A percentile compares a stretch with the other conserved stretches of the same genome.
Evolutionary conservation across 371 early-diverging fungal genomes (phyloP).

Genomic region (Syncephalastrum sp.): DNA sequence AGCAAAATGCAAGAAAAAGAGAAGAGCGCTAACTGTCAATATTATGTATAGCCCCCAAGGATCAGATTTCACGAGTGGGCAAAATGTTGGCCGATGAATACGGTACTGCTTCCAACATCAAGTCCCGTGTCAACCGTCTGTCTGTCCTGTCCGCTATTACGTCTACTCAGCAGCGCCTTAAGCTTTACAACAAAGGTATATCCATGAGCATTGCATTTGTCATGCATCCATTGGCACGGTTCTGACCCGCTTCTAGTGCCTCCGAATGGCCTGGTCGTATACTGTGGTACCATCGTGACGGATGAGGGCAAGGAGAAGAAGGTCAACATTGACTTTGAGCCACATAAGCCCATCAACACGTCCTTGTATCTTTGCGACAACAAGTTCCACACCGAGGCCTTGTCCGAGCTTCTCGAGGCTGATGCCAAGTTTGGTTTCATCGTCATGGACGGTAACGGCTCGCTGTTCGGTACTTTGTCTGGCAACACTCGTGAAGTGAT

Average conservation of each 20-base stretch:
- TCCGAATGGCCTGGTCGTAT: conserved; percentile 87
- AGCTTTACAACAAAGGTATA: conserved; percentile 85
- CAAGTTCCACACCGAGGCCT: conserved; percentile 97
- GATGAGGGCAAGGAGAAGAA: conserved; percentile 98
- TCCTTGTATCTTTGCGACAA: conserved; percentile 98
- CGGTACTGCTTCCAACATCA: conserved; percentile 99
- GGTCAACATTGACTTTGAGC: conserved; percentile 96
- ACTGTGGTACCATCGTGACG: conserved; percentile 92
- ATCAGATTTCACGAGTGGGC: conserved; percentile 91
- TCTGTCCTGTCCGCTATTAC: conserved; percentile 99
- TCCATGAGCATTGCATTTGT: neutral
- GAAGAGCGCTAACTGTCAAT: neutral
- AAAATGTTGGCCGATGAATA: conserved; percentile 99
- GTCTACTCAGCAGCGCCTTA: conserved; percentile 98
- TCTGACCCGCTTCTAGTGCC: conserved; percentile 57
- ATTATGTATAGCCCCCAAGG: conserved; percentile 70
- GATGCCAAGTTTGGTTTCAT: conserved; percentile 98
- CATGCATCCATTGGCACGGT: neutral
- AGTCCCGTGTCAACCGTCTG: conserved; percentile 98
- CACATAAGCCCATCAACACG: conserved; percentile 98
- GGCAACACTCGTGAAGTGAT: conserved; percentile 95
- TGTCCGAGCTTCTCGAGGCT: conserved; percentile 86
- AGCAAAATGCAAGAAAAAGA: neutral
- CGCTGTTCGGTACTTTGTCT: conserved; percentile 91
- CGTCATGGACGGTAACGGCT: conserved; percentile 97